phyloP scores from a whole-genome alignment of 2,329 filamentous ascomycete genomes.

The Trichophyton benhamiae region DNA sequence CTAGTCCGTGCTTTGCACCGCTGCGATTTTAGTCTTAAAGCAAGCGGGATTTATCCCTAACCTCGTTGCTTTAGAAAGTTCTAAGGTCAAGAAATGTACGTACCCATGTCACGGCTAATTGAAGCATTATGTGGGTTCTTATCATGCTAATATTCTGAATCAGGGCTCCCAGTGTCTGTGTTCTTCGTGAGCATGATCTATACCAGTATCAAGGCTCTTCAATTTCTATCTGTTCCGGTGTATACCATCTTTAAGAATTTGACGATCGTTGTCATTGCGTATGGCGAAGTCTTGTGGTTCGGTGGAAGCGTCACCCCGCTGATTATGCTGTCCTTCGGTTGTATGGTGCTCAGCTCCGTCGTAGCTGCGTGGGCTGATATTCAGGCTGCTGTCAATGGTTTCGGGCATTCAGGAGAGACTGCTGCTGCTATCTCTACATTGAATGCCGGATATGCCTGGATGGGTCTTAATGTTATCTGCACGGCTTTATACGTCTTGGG shows the following conservation, averaged over 20 bases:
- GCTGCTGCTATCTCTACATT: constrained; percentile 71
- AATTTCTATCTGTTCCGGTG: constrained; percentile 91
- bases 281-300: constrained; percentile 96
- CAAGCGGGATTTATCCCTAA: too few species aligned
- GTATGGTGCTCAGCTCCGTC: constrained; percentile 91
- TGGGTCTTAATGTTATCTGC: constrained; percentile 92
- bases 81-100: too few species aligned
- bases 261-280: constrained; percentile 96
- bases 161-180: too few species aligned
- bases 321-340: constrained; percentile 79
- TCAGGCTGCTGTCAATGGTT: constrained; percentile 61
- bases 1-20: too few species aligned
- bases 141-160: too few species aligned
- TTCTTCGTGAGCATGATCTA: too few species aligned
- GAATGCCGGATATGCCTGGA: constrained; percentile 94
- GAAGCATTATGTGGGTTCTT: too few species aligned
- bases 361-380: constrained; percentile 98
- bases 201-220: constrained; percentile 68
- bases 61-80: too few species aligned
- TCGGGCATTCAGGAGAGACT: constrained; percentile 43
- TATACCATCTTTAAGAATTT: constrained; percentile 99
- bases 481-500: constrained; percentile 76
- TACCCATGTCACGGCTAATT: too few species aligned
- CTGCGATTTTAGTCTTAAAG: too few species aligned
- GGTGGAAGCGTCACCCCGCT: constrained; percentile 80